phyloP scores from a whole-genome alignment of 2,329 filamentous ascomycete genomes.

The Ascochyta viciae-villosae region DNA sequence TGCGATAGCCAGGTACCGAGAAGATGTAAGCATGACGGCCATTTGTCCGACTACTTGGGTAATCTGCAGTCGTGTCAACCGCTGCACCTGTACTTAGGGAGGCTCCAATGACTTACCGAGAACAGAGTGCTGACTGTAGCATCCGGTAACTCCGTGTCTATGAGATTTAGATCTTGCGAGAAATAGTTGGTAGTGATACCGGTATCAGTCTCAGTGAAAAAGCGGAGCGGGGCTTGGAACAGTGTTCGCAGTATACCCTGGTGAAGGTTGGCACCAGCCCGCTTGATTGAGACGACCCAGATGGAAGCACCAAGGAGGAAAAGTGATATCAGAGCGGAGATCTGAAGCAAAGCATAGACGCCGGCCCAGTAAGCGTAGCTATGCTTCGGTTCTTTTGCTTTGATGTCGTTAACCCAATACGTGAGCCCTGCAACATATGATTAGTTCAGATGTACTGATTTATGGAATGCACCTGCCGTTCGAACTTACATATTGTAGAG shows the following conservation, averaged over 20 bases:
- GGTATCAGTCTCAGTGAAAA: conserved; percentile 26
- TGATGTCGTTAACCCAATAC: conserved; percentile 17
- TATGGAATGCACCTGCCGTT: too few species aligned
- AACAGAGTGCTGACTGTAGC: conserved; percentile 10
- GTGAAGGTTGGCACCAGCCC: conserved; percentile 54
- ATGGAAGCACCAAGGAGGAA: conserved; percentile 26
- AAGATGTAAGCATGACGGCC: conserved; percentile 25
- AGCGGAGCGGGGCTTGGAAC: conserved; percentile 15
- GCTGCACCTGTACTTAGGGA: too few species aligned
- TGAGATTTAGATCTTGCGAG: conserved; percentile 51
- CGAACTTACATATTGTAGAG: too few species aligned
- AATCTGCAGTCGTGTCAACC: too few species aligned
- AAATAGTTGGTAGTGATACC: conserved; percentile 26
- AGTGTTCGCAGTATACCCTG: conserved; percentile 47
- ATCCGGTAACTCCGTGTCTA: conserved; percentile 49
- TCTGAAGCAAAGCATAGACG: conserved; percentile 22
- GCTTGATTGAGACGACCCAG: conserved; percentile 39
- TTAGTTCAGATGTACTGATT: too few species aligned
- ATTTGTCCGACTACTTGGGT: conserved; percentile 8
- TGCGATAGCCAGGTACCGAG: conserved; percentile 39
- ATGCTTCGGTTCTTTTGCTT: conserved; percentile 7
- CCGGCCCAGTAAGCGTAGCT: conserved; percentile 17
- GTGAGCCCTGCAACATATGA: conserved; percentile 7
- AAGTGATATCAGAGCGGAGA: conserved; percentile 12
- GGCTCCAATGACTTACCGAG: not conserved